Percentiles rank a stretch among this genome's conserved stretches.
These are phyloP conservation scores for Arabis hirsuta DNA, from an alignment of 345 rosid species.

Conservation along the genomic window DNA sequence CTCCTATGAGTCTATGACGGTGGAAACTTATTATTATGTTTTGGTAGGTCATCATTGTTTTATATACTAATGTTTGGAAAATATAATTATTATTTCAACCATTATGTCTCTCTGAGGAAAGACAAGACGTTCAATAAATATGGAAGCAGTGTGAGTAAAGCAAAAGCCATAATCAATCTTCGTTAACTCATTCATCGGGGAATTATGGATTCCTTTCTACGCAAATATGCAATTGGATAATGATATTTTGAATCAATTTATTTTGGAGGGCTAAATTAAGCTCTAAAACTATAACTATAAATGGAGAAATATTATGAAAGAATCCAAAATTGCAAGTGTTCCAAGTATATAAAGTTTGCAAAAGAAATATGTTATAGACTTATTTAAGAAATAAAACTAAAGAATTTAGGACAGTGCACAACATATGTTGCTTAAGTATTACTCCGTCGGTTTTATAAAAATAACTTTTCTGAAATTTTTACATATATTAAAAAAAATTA, in stretches of 20 bases:
- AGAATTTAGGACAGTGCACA: not conserved
- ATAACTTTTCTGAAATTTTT: too few relatives aligned
- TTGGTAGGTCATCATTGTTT: conserved; percentile 40
- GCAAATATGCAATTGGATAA: conserved; percentile 37
- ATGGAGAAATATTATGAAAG: not conserved
- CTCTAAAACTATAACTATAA: not conserved
- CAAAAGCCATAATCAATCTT: conserved; percentile 42
- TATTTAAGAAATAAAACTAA: conserved; percentile 9
- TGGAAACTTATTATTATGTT: conserved; percentile 40
- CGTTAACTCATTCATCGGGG: conserved; percentile 30
- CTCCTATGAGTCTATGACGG: conserved; percentile 34
- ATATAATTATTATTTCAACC: conserved; percentile 26
- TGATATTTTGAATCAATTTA: not conserved
- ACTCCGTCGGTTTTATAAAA: too few relatives aligned
- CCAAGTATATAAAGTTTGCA: not conserved
- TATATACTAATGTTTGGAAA: conserved; percentile 3
- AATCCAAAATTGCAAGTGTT: not conserved
- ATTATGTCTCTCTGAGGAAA: conserved; percentile 36
- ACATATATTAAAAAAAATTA: too few relatives aligned
- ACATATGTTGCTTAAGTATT: not conserved
- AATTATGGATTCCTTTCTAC: conserved; percentile 23
- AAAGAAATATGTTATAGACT: not conserved
- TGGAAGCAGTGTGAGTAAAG: conserved; percentile 45
- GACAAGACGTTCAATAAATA: conserved; percentile 38
- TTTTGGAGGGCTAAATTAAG: not conserved